Evolutionary conservation across 2,329 filamentous ascomycete genomes (phyloP).

Genomic region (Hymenoscyphus fructigenus): DNA sequence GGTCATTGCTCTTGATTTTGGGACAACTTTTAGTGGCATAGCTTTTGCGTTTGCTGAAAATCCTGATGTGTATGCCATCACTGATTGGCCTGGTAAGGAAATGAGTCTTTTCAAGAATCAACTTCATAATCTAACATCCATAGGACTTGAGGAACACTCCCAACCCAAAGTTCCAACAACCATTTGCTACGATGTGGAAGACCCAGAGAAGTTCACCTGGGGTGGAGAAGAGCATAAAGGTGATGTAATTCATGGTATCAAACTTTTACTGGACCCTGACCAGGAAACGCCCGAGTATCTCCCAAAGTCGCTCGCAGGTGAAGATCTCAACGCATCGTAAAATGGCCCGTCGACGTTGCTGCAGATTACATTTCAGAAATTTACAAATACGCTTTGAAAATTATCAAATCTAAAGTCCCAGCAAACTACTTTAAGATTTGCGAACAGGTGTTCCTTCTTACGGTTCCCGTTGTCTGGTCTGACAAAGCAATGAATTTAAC

Average conservation of each 20-base stretch:
- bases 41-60: constrained; percentile 20
- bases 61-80: constrained; percentile 11
- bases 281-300: constrained; percentile 23
- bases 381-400: constrained; percentile 47
- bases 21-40: constrained; percentile 11
- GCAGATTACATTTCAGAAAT: constrained; percentile 31
- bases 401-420: constrained; percentile 45
- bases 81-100: constrained; percentile 25
- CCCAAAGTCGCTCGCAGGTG: constrained; percentile 17
- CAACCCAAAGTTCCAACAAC: constrained; percentile 22
- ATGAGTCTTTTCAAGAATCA: neutral
- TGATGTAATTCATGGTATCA: constrained; percentile 25
- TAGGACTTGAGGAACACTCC: constrained; percentile 6
- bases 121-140: neutral
- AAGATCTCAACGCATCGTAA: constrained; percentile 41
- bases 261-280: constrained; percentile 31
- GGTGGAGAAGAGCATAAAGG: constrained; percentile 11
- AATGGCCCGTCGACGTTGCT: constrained; percentile 51
- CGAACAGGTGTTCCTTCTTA: constrained; percentile 53
- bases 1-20: neutral
- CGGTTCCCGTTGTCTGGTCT: constrained; percentile 60
- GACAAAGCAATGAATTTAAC: constrained; percentile 54
- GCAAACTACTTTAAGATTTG: constrained; percentile 44
- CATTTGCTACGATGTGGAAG: constrained; percentile 15
- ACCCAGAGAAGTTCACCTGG: constrained; percentile 17